phyloP scores from a whole-genome alignment of 768 basidiomycete genomes.

The Termitomyces sp. region DNA sequence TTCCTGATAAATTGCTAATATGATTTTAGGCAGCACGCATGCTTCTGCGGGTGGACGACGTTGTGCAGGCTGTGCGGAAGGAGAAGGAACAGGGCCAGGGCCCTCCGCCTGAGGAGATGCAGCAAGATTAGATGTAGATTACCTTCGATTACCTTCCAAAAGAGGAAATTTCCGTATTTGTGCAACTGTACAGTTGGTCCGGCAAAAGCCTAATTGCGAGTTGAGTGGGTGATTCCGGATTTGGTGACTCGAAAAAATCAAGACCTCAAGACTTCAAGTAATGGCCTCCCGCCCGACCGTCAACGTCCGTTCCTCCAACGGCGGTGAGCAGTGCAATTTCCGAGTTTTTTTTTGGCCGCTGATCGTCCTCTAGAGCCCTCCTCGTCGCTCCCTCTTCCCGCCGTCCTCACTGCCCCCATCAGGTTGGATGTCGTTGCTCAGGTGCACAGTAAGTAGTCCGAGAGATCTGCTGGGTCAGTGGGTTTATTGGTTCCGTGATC shows the following conservation, averaged over 20 bases:
- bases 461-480: background rate
- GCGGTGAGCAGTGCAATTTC: conserved; percentile 47
- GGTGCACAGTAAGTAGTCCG: conserved; percentile 86
- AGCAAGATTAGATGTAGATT: conserved; percentile 6
- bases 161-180: conserved; percentile 6
- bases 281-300: conserved; percentile 97
- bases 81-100: conserved; percentile 56
- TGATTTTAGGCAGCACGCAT: conserved; percentile 73
- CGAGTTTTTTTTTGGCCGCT: background rate
- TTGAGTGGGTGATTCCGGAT: conserved; percentile 16
- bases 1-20: background rate
- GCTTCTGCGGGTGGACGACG: conserved; percentile 90
- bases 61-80: conserved; percentile 85
- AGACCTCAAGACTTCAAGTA: conserved; percentile 44
- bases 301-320: conserved; percentile 71
- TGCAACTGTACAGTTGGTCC: conserved; percentile 33
- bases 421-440: conserved; percentile 97
- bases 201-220: conserved; percentile 37
- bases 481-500: conserved; percentile 14
- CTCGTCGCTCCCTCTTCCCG: conserved; percentile 87
- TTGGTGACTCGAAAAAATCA: conserved; percentile 25
- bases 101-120: conserved; percentile 57
- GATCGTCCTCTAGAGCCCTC: conserved; percentile 60
- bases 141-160: background rate
- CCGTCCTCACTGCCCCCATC: conserved; percentile 97